These are phyloP conservation scores for Hevea brasiliensis DNA, from an alignment of 345 rosid species.

Conservation along the genomic window DNA sequence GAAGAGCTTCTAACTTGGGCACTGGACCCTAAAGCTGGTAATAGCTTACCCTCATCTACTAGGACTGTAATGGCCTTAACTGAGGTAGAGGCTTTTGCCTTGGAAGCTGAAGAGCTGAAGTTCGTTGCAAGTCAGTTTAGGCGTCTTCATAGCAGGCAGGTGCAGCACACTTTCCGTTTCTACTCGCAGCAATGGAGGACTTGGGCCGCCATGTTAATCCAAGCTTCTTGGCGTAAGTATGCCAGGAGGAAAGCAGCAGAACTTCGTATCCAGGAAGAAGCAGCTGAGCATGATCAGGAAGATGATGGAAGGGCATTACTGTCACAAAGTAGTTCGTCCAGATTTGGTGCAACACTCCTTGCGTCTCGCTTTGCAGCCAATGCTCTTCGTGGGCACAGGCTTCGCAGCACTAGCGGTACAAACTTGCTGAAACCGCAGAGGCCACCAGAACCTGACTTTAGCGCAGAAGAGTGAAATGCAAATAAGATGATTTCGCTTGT, in stretches of 20 bases:
- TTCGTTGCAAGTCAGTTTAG: conserved; percentile 86
- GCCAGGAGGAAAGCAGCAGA: conserved; percentile 58
- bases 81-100: conserved; percentile 85
- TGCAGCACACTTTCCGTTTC: conserved; percentile 82
- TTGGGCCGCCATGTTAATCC: conserved; percentile 83
- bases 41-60: conserved; percentile 63
- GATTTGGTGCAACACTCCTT: conserved; percentile 59
- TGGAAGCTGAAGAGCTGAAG: conserved; percentile 84
- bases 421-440: conserved; percentile 57
- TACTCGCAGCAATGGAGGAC: conserved; percentile 97
- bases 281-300: conserved; percentile 21
- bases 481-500: background rate
- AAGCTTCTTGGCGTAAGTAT: conserved; percentile 73
- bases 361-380: conserved; percentile 82
- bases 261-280: conserved; percentile 49
- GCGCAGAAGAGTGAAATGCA: background rate
- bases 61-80: conserved; percentile 62
- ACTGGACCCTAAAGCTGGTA: conserved; percentile 63
- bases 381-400: conserved; percentile 54
- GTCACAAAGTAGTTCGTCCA: conserved; percentile 25
- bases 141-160: conserved; percentile 82
- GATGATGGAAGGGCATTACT: conserved; percentile 34
- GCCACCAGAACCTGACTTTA: conserved; percentile 82
- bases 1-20: conserved; percentile 85
- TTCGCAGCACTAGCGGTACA: conserved; percentile 28